Base-by-base conservation (phyloP, 139 green algal species). In the Zygnema circumcarinatum region DNA sequence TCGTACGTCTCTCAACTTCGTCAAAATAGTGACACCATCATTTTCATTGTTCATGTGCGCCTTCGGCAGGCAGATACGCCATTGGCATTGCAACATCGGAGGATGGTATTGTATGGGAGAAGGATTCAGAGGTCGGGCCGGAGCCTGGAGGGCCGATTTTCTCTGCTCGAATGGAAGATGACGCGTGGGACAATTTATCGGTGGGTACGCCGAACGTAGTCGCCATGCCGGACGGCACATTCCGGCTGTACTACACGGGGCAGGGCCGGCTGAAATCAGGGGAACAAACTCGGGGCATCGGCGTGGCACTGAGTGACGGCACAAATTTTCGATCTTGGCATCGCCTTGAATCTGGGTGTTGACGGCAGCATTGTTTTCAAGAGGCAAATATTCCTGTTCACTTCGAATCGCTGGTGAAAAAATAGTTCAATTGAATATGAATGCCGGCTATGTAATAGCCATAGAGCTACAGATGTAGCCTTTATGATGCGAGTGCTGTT, bases 181-280 rank as follows among this genome's bases (percentile, higher is more conserved):
- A 87, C 1, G n/a, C 56, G 0, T 87, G 81, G 81, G 81, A 87
- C 68, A 87, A 83, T 40, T 81, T 68, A 2, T 39, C 53, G 41
- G 81, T 87, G 25, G 56, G 81, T 21, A 42, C 81, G 3, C 81
- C 81, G 29, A 41, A 87, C 0, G 56, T 87, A n/a, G 81, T 87
- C 29, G 29, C 54, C 1, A 29, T 39, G 22, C 20, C 36, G 21
- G 81, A 82, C 25, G 81, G 81, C 81, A 42, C 0, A 29, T 39
- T 83, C 32, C 47, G 81, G 81, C 40, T 87, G 81, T 87, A 87
- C 32, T 87, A 87, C 47, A 72, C 78, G 81, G 81, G 81, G 16
- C 67, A 81, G 25, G 54, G 81, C 1, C 25, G 74, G 78, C 39
- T 85, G 78, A 25, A 31, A 20, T 56, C 35, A 39, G 78, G 40